Conservation (phyloP, 805 yeast genomes). For the Saturnispora bothae region DNA sequence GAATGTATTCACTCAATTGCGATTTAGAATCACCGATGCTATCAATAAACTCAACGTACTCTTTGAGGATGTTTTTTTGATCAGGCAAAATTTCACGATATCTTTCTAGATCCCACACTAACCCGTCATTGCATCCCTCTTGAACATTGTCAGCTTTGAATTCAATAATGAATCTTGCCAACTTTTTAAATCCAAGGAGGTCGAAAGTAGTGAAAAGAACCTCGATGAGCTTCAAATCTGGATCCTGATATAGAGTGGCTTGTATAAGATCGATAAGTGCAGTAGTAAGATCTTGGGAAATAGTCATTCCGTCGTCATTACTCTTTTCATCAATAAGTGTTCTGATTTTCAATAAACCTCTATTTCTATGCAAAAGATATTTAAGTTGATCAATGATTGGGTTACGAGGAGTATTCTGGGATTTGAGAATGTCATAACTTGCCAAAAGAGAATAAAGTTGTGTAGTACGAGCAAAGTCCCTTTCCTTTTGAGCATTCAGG, state of each 20-base stretch:
- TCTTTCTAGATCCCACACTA: slow-evolving; percentile 15
- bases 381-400: slow-evolving; percentile 67
- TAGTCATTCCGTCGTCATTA: neutral
- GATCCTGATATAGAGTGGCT: slow-evolving; percentile 57
- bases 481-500: slow-evolving; percentile 44
- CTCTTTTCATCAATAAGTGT: slow-evolving; percentile 1
- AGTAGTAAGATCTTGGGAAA: slow-evolving; percentile 11
- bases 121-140: slow-evolving; percentile 21
- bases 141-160: slow-evolving; percentile 37
- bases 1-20: slow-evolving; percentile 8
- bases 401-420: slow-evolving; percentile 31
- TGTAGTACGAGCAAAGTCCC: slow-evolving; percentile 40
- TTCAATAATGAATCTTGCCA: slow-evolving; percentile 51
- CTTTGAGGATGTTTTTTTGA: slow-evolving; percentile 15
- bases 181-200: slow-evolving; percentile 36
- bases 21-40: slow-evolving; percentile 13
- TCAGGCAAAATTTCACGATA: slow-evolving; percentile 24
- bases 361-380: slow-evolving; percentile 68
- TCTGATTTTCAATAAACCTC: slow-evolving; percentile 61
- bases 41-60: slow-evolving; percentile 17
- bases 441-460: slow-evolving; percentile 52
- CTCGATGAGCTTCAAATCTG: slow-evolving; percentile 45
- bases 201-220: slow-evolving; percentile 41
- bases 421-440: slow-evolving; percentile 51
- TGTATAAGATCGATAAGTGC: slow-evolving; percentile 52